Evolutionary conservation across 768 basidiomycete species (phyloP).

Genomic region (Lyophyllum semitale): DNA sequence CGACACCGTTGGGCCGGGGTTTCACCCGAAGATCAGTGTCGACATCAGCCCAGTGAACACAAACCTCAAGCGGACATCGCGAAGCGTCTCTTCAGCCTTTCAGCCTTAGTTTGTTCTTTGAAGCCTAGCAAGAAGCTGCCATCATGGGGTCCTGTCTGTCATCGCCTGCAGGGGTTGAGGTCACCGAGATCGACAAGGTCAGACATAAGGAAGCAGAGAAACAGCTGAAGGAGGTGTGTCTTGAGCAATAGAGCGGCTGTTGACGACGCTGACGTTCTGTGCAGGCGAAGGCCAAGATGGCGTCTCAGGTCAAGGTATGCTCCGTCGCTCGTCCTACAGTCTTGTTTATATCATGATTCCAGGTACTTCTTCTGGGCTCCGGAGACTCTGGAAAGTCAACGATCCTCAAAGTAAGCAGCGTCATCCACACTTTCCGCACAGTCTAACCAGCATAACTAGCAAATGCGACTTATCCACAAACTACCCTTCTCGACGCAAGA

Average conservation of each 20-base stretch:
- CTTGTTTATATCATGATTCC: background rate
- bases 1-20: background rate
- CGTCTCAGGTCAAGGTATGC: conserved; percentile 73
- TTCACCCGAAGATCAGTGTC: background rate
- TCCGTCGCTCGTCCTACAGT: background rate
- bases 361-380: conserved; percentile 90
- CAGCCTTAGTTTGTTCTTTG: background rate
- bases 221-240: conserved; percentile 70
- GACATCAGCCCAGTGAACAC: background rate
- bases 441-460: conserved; percentile 47
- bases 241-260: background rate
- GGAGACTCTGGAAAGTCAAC: conserved; percentile 95
- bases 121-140: background rate
- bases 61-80: background rate
- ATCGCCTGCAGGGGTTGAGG: conserved; percentile 51
- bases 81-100: background rate
- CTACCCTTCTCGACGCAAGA: conserved; percentile 82
- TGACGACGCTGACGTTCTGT: conserved; percentile 4
- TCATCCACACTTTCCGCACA: background rate
- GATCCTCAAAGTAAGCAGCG: conserved; percentile 69
- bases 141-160: conserved; percentile 84
- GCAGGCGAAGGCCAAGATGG: conserved; percentile 75
- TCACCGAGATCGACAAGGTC: conserved; percentile 69
- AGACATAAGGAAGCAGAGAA: conserved; percentile 74
- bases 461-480: conserved; percentile 96